Evolutionary conservation across 148 eudicot genomes (phyloP).

Genomic region (Persicaria maculosa): DNA sequence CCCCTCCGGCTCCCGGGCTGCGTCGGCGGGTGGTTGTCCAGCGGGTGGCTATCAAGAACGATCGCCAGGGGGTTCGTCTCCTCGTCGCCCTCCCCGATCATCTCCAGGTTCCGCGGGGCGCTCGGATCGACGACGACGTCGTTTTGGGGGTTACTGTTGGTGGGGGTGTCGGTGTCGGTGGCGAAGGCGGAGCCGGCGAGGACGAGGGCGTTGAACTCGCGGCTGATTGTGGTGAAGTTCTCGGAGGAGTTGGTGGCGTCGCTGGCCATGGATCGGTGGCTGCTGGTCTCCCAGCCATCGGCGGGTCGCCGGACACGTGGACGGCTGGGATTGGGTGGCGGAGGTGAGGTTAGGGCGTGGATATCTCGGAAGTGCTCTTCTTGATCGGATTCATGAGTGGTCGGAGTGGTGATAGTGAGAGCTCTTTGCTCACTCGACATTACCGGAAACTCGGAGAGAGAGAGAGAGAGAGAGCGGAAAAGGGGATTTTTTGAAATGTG

Average conservation of each 20-base stretch:
- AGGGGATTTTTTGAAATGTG: neutral
- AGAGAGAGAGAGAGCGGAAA: neutral
- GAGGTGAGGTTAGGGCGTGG: conserved; percentile 43
- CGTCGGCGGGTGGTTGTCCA: conserved; percentile 27
- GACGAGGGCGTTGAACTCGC: conserved; percentile 37
- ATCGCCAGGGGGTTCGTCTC: conserved; percentile 80
- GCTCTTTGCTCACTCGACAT: conserved; percentile 10
- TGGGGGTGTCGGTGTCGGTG: neutral
- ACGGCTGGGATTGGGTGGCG: conserved; percentile 28
- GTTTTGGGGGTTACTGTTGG: conserved; percentile 9
- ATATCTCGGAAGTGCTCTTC: conserved; percentile 53
- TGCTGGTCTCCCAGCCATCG: conserved; percentile 37
- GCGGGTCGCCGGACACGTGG: conserved; percentile 6
- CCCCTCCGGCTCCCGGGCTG: neutral
- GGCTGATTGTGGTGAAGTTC: conserved; percentile 39
- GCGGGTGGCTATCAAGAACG: conserved; percentile 48
- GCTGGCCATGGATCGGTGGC: conserved; percentile 44
- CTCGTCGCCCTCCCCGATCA: conserved; percentile 63
- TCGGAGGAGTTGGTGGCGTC: conserved; percentile 33
- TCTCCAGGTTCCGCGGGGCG: conserved; percentile 19
- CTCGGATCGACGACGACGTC: neutral
- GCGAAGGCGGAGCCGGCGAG: conserved; percentile 55
- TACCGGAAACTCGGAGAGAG: neutral
- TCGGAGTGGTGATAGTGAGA: neutral
- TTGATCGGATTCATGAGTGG: conserved; percentile 14